Conservation (phyloP, 2,329 filamentous ascomycete species). For the Huntiella moniliformis region DNA sequence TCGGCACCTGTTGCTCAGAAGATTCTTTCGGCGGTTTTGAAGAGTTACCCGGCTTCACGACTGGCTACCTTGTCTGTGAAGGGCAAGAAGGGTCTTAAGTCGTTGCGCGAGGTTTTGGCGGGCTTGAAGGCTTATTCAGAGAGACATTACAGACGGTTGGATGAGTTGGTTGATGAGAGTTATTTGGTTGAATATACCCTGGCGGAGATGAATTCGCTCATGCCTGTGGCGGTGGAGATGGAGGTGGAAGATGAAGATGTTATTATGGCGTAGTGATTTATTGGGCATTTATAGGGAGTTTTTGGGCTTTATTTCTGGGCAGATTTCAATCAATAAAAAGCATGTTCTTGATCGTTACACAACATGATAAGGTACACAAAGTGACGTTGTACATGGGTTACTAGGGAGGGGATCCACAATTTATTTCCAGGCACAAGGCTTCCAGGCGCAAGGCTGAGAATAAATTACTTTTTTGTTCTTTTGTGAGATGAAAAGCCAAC, state of each 20-base stretch:
- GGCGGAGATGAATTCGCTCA: conserved; percentile 70
- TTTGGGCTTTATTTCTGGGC: neutral
- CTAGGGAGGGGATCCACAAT: no score
- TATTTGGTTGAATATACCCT: conserved; percentile 88
- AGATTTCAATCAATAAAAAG: no score
- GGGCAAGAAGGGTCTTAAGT: conserved; percentile 39
- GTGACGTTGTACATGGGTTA: no score
- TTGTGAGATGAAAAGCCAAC: neutral
- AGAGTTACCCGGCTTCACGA: conserved; percentile 60
- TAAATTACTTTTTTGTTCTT: neutral
- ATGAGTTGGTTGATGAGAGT: conserved; percentile 84
- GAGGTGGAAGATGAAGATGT: conserved; percentile 23
- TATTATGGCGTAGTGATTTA: conserved; percentile 19
- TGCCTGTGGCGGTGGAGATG: conserved; percentile 22
- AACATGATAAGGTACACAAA: no score
- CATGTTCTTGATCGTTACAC: no score
- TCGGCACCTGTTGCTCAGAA: conserved; percentile 73
- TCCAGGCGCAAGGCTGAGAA: conserved; percentile 6
- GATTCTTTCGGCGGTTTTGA: conserved; percentile 61
- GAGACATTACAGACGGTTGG: conserved; percentile 73
- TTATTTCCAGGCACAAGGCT: neutral
- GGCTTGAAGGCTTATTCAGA: conserved; percentile 84
- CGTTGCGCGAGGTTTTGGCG: conserved; percentile 66
- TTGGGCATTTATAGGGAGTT: neutral
- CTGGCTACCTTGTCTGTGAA: conserved; percentile 52